Percentiles rank a stretch among this genome's conserved stretches.
Conservation (phyloP, 306 rosid genomes). For the Ormosia semicastrata region DNA sequence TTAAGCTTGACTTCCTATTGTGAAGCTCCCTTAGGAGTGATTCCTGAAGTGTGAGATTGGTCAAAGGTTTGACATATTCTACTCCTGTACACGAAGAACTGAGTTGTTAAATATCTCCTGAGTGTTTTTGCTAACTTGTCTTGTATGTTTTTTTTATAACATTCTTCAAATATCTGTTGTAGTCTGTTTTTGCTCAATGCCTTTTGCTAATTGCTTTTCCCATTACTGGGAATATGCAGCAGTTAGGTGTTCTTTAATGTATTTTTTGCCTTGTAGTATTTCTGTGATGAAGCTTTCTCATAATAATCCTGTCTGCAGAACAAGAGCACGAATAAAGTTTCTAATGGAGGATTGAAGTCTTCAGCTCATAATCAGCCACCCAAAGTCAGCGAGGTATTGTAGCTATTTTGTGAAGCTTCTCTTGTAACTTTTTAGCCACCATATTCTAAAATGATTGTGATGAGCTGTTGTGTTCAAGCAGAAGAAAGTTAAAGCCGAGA, state of each 20-base stretch:
- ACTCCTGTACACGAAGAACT: neutral
- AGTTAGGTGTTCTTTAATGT: constrained; percentile 4
- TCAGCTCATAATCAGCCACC: constrained; percentile 36
- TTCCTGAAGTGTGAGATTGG: neutral
- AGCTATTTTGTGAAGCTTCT: constrained; percentile 18
- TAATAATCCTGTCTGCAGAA: constrained; percentile 45
- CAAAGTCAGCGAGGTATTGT: constrained; percentile 61
- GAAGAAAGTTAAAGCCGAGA: constrained; percentile 60
- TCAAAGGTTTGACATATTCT: neutral
- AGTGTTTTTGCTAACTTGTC: neutral
- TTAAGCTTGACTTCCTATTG: neutral
- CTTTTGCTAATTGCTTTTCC: too few species aligned
- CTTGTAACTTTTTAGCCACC: neutral
- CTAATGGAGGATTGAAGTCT: constrained; percentile 49
- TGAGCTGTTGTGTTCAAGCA: constrained; percentile 41
- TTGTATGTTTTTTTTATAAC: neutral
- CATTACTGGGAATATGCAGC: neutral
- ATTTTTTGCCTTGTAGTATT: neutral
- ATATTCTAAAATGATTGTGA: constrained; percentile 14
- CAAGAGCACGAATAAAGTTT: constrained; percentile 45
- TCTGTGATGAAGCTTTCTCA: constrained; percentile 25
- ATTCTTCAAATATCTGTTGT: neutral
- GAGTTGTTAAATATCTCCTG: neutral
- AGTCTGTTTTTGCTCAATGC: neutral
- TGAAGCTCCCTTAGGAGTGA: neutral